Base-by-base conservation (phyloP, 345 rosid genomes). In the Hibiscus tridactylites region DNA sequence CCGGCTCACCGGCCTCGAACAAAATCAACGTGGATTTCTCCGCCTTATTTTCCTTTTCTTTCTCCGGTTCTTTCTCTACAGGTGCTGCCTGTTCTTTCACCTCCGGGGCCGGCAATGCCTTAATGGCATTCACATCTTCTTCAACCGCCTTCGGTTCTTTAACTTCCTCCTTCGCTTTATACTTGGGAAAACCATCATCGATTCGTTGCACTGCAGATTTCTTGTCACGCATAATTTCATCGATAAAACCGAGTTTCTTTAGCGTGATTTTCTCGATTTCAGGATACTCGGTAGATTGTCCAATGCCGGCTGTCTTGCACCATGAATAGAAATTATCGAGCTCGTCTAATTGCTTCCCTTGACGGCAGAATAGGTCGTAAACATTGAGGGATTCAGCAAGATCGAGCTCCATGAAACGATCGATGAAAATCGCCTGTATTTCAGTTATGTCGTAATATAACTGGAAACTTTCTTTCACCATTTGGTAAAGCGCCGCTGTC, bases 391-490 rank as follows among this genome's bases (percentile, higher is more conserved):
- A 85, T 11, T 88, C 88, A 7, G 84, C 65, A 44, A 89, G 73
- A 52, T 92, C 87, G 37, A 95, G 78, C 80, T 89, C 97, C 82
- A 84, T 78, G 78, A 92, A 90, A 15, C 93, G 88, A n/a, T 95
- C 96, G 0, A 90, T 79, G 16, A 92, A 76, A 17, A 84, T 73
- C 0, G 84, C 86, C 72, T 87, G 58, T 62, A 90, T 83, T 50
- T 89, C 92, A n/a, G 83, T 84, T 29, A 86, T 80, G 54, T 89
- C 97, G 37, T 83, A 78, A 77, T 90, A 91, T 61, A 88, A 65
- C 68, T 84, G 89, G 83, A 89, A 90, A 74, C 97, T 95, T 71
- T 95, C 97, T 73, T 88, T 89, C 75, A 88, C 83, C 12, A 84
- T 69, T 4, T 90, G 92, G 76, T 88, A 81, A 2, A 91, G 80